phyloP scores from a whole-genome alignment of 2,329 filamentous ascomycete species.

The Trichoderma endophyticum region DNA sequence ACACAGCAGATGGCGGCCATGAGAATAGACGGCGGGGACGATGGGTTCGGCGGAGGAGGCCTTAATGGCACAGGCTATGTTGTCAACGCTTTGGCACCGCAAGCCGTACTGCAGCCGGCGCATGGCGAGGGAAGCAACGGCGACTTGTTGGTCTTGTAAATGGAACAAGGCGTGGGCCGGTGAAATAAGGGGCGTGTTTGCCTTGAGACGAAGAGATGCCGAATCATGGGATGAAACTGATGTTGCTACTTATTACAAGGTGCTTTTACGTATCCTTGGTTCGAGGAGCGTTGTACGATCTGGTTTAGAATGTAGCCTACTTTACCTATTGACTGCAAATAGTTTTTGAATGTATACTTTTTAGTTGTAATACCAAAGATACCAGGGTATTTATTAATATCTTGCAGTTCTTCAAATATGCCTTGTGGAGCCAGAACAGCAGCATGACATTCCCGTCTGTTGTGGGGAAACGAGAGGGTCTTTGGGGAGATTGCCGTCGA shows the following conservation, averaged over 20 bases:
- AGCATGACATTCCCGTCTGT: constrained; percentile 2
- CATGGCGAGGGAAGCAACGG: constrained; percentile 63
- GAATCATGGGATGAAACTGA: not conserved
- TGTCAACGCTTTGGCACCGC: constrained; percentile 77
- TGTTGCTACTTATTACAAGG: not conserved
- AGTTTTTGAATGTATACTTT: not conserved
- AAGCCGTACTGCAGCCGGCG: constrained; percentile 70
- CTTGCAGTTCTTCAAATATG: not conserved
- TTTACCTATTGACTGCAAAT: not conserved
- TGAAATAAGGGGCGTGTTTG: not conserved
- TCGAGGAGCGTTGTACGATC: constrained; percentile 2
- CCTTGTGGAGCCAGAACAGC: constrained; percentile 7
- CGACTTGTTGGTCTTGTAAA: constrained; percentile 65
- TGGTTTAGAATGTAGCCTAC: not conserved
- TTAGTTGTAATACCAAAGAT: not conserved
- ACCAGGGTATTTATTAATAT: not conserved
- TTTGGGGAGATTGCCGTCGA: not conserved
- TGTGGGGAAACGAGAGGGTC: constrained; percentile 2
- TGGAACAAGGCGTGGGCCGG: not conserved
- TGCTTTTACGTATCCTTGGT: not conserved
- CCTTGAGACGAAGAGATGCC: not conserved
- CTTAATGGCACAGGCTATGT: constrained; percentile 59
- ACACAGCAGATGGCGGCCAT: constrained; percentile 70
- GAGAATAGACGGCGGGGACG: constrained; percentile 62
- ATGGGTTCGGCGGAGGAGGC: constrained; percentile 57